Percentiles rank a stretch among this genome's conserved stretches.
These are phyloP conservation scores for Lactifluus piperatus DNA, from an alignment of 768 basidiomycete species.

Conservation along the genomic window DNA sequence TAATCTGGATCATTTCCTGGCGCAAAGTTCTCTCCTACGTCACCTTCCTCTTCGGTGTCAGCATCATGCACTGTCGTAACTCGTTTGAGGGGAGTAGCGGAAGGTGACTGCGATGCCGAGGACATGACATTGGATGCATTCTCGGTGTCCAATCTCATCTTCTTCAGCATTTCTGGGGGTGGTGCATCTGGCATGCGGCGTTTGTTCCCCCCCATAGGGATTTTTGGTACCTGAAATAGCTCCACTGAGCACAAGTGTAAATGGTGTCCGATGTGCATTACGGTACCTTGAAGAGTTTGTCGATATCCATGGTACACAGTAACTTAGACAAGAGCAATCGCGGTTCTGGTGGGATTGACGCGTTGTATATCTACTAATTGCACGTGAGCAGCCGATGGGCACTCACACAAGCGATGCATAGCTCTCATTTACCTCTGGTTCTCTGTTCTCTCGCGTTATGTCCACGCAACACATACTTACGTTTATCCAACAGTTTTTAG, in stretches of 20 bases:
- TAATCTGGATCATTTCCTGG: slow-evolving; percentile 88
- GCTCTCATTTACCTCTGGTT: no score
- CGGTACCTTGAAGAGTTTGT: slow-evolving; percentile 40
- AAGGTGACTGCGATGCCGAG: not conserved
- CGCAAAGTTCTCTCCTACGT: slow-evolving; percentile 44
- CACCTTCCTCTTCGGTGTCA: slow-evolving; percentile 39
- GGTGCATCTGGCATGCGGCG: slow-evolving; percentile 71
- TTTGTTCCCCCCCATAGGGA: slow-evolving; percentile 56
- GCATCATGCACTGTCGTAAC: slow-evolving; percentile 55
- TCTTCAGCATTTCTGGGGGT: slow-evolving; percentile 75
- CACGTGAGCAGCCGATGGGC: slow-evolving; percentile 1
- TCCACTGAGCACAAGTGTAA: slow-evolving; percentile 1
- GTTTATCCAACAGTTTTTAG: no score
- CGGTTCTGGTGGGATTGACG: not conserved
- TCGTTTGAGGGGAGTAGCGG: slow-evolving; percentile 30
- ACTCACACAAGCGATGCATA: no score
- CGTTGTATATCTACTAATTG: not conserved
- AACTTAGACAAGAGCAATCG: not conserved
- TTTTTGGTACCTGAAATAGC: slow-evolving; percentile 50
- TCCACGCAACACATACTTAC: no score
- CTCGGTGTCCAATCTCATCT: slow-evolving; percentile 49
- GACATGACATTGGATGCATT: slow-evolving; percentile 11
- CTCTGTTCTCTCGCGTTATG: no score
- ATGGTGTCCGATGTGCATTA: not conserved
- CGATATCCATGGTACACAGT: slow-evolving; percentile 39